Percentiles rank a stretch among this genome's conserved stretches.
These are phyloP conservation scores for Apophysomyces elegans DNA, from an alignment of 371 early-diverging fungal genomes.

Conservation along the genomic window DNA sequence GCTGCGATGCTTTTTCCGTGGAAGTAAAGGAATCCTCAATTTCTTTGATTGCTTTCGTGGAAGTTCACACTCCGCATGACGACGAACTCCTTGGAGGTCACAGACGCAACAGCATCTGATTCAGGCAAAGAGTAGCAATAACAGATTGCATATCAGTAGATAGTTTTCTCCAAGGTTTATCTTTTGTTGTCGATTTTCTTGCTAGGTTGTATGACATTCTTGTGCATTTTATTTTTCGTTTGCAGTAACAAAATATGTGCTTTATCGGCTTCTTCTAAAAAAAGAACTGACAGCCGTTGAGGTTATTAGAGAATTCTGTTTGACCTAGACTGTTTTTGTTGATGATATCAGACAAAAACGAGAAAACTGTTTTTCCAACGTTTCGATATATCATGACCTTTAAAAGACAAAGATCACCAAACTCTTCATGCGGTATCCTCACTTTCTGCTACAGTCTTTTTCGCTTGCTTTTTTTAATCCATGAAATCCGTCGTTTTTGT, in stretches of 20 bases:
- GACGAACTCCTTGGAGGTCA: not conserved
- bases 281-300: not conserved
- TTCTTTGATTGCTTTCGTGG: not conserved
- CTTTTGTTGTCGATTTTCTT: not conserved
- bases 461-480: not conserved
- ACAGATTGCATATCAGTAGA: too few relatives aligned
- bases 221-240: not conserved
- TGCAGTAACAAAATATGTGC: not conserved
- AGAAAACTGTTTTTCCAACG: not conserved
- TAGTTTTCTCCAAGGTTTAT: not conserved
- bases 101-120: not conserved
- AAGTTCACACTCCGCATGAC: not conserved
- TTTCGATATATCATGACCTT: not conserved
- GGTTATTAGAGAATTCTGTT: not conserved
- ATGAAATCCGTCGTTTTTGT: not conserved
- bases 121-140: too few relatives aligned
- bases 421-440: not conserved
- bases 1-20: not conserved
- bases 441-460: not conserved
- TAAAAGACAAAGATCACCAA: not conserved
- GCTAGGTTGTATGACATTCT: not conserved
- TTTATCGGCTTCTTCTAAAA: not conserved
- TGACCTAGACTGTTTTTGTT: slow-evolving; percentile 2
- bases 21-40: slow-evolving; percentile 5
- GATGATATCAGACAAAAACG: not conserved